phyloP scores from a whole-genome alignment of 2,329 filamentous ascomycete species.

The Trichoderma koningiopsis region DNA sequence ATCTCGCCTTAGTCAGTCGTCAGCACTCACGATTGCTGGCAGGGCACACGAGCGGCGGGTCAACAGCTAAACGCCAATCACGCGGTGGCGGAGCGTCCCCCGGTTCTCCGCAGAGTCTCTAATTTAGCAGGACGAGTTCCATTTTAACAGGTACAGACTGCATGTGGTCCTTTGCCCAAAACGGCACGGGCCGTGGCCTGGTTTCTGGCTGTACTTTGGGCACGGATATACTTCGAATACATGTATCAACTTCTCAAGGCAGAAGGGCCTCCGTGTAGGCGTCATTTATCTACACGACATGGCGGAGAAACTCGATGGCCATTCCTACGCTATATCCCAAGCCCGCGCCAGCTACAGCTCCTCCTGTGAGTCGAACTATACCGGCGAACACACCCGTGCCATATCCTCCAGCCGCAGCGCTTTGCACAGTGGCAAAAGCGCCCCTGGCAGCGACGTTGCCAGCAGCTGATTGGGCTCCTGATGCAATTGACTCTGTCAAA shows the following conservation, averaged over 20 bases:
- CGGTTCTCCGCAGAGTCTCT: not conserved
- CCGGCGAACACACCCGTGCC: conserved; percentile 30
- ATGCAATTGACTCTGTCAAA: conserved; percentile 32
- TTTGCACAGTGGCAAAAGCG: conserved; percentile 38
- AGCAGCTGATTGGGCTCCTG: conserved; percentile 33
- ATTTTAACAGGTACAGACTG: not conserved
- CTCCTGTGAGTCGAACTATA: conserved; percentile 27
- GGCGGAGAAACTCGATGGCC: not conserved
- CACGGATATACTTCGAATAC: not conserved
- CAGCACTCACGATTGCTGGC: not conserved
- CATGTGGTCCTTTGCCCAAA: not conserved
- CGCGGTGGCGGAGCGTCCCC: not conserved
- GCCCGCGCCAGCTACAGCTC: not conserved
- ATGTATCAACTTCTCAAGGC: not conserved
- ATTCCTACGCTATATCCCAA: not conserved
- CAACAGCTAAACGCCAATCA: not conserved
- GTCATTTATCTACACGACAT: not conserved
- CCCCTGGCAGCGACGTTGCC: conserved; percentile 34
- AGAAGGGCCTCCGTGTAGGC: not conserved
- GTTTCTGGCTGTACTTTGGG: not conserved
- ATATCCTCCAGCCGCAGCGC: conserved; percentile 37
- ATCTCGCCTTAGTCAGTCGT: not conserved
- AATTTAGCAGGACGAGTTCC: not conserved
- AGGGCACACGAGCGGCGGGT: conserved; percentile 9
- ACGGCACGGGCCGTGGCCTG: conserved; percentile 3